These are phyloP conservation scores for Xenoacremonium recifei DNA, from an alignment of 2,329 filamentous ascomycete genomes.

Conservation along the genomic window DNA sequence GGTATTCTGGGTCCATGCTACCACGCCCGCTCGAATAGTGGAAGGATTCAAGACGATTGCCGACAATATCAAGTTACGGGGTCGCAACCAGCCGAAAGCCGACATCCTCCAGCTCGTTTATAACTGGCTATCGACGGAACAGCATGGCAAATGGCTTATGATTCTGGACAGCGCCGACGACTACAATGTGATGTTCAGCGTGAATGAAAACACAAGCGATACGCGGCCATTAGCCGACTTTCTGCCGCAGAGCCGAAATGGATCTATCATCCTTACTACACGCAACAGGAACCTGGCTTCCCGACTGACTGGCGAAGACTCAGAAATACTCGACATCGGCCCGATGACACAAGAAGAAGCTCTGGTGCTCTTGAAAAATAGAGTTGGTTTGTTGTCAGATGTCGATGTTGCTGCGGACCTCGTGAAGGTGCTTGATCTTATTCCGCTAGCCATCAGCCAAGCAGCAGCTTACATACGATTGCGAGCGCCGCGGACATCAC, in stretches of 20 bases:
- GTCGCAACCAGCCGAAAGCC: not conserved
- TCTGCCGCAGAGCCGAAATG: constrained; percentile 28
- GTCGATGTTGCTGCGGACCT: not conserved
- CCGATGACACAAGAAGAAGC: constrained; percentile 2
- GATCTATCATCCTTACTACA: constrained; percentile 34
- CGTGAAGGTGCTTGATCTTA: not conserved
- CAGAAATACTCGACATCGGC: not conserved
- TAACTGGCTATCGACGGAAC: constrained; percentile 1
- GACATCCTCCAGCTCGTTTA: constrained; percentile 1
- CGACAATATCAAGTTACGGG: not conserved
- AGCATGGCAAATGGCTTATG: constrained; percentile 21
- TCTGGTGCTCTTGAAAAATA: not conserved
- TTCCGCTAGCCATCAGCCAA: constrained; percentile 39
- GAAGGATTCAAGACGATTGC: constrained; percentile 3
- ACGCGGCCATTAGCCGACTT: not conserved
- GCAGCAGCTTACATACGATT: constrained; percentile 40
- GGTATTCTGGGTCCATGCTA: constrained; percentile 34
- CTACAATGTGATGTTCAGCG: not conserved
- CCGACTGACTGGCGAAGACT: not conserved
- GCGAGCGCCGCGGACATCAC: constrained; percentile 23
- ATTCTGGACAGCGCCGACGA: constrained; percentile 26
- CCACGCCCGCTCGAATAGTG: not conserved
- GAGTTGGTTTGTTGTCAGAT: not conserved
- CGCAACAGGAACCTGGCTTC: constrained; percentile 26
- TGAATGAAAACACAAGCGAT: not conserved